A percentile compares a stretch with the other conserved stretches of the same genome.
Evolutionary conservation across 2,329 filamentous ascomycete genomes (phyloP).

Genomic region (Colletotrichum euphorbiae): DNA sequence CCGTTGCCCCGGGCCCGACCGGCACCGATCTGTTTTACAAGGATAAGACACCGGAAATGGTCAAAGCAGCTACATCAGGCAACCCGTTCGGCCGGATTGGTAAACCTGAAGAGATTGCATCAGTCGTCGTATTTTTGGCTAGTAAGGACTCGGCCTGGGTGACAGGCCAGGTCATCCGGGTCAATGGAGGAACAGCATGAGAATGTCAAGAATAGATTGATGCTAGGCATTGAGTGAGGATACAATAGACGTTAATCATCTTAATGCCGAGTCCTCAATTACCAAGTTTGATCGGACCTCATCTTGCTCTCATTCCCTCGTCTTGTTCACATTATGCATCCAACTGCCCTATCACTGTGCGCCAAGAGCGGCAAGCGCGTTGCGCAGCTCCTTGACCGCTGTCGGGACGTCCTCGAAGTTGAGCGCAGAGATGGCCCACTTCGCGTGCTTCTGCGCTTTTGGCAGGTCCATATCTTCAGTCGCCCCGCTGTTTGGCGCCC

Average conservation of each 20-base stretch:
- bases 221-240: neutral
- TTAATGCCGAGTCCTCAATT: neutral
- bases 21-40: slow-evolving; percentile 66
- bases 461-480: slow-evolving; percentile 69
- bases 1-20: slow-evolving; percentile 58
- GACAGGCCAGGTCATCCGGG: slow-evolving; percentile 55
- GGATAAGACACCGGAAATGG: slow-evolving; percentile 59
- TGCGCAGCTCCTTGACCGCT: slow-evolving; percentile 84
- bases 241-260: neutral
- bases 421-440: slow-evolving; percentile 95
- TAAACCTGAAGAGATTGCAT: slow-evolving; percentile 54
- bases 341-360: slow-evolving; percentile 51
- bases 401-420: slow-evolving; percentile 97
- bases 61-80: slow-evolving; percentile 52
- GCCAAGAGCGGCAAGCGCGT: slow-evolving; percentile 78
- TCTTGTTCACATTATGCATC: neutral
- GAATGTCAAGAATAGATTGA: neutral
- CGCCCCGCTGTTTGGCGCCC: slow-evolving; percentile 26
- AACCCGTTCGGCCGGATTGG: slow-evolving; percentile 42
- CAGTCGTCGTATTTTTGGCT: slow-evolving; percentile 48
- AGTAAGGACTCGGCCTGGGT: slow-evolving; percentile 56
- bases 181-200: slow-evolving; percentile 49
- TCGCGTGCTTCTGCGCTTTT: slow-evolving; percentile 92
- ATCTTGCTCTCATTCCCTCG: neutral
- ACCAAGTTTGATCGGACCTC: neutral